Evolutionary conservation across 2,329 filamentous ascomycete species (phyloP), one percentile per base, ranked within the genome.

Genomic region (Fusarium gaditjirri): DNA sequence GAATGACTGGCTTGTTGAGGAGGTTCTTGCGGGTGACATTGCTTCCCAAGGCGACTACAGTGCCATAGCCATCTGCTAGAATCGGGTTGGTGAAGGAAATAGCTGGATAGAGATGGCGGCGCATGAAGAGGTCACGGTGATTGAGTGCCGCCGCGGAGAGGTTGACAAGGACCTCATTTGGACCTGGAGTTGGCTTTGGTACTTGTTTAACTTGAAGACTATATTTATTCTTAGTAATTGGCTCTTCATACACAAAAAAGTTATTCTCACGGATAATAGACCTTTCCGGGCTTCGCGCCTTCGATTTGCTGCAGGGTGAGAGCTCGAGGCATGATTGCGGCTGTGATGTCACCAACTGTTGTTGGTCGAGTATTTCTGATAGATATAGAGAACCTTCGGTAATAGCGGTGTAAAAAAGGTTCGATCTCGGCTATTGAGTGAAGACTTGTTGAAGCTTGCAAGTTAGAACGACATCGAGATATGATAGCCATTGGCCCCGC

Each of bases 101-200:
- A 75, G 89, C 92, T 0, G 95, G 95, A 85, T 98, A 98, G 43
- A 97, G 90, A 78, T 95, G 92, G 81, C 96, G 94, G 60, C 95
- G 93, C 82, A 97, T 93, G 84, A 98, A 98, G 75, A 97, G 90
- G 81, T 98, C 96, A 76, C 95, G 93, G 84, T 98, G 96, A 85
- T 98, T 98, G 55, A 98, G 90, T 19, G 95, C 92, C 3, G 92
- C 93, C 56, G 94, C 93, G 39, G 89, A 88, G 78, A 98, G 85
- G 77, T 89, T 90, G 70, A 98, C 85, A 11, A 97, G 86, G 73
- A 97, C 85, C 80, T 98, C 88, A 70, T 86, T 86, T 21, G 88
- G 87, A 31, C 89, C 87, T 0, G 92, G 92, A 4, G 84, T 85
- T 31, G 92, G 92, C 70, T 87, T 86, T 61, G 91, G 87, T 21